Evolutionary conservation across 2,329 filamentous ascomycete genomes (phyloP), one percentile per base, ranked within the genome.

Genomic region (Pseudocercospora vitis): DNA sequence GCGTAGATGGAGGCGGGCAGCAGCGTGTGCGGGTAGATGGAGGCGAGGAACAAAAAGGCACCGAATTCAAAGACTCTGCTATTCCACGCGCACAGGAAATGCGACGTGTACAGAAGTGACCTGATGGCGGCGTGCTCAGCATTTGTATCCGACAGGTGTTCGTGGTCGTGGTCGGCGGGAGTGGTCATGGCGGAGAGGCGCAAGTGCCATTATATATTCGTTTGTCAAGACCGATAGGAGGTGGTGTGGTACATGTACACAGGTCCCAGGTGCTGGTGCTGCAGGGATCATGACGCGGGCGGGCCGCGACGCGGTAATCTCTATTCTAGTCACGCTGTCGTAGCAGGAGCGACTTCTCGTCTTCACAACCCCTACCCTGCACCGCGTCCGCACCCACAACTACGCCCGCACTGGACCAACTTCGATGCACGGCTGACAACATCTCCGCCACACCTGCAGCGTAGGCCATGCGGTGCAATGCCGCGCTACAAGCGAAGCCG

Each of bases 1-100:
- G 86, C 86, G 63, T 89, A 90, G n/a, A 85, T 71, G 0, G 86
- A 88, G 52, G 85, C 77, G 29, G 82, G 85, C 18, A 87, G 74
- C 18, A 90, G 72, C 0, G 85, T 88, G 0, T 75, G 62, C 0
- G 75, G 75, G 45, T 72, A 78, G 26, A 77, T 73, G 3, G 65
- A 59, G 2, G 74, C 74, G 0, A 79, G 68, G 60, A 78, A 79
- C 9, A 79, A 68, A 9, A 78, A 73, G n/a, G 76, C 73, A 28
- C 73, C 75, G 55, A 79, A 78, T 58, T 79, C 76, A 61, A 78
- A 78, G 1, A 70, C 66, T 16, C 76, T 70, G 1, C 74, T 73
- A 56, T 78, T 79, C 76, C 76, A 79, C 3, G 76, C 73, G 0
- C 76, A 77, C 1, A 78, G 70, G 28, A 72, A 71, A 50, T 79